Evolutionary conservation across 2,329 filamentous ascomycete species (phyloP), one percentile per base, ranked within the genome.

Genomic region (Fusarium sp.): DNA sequence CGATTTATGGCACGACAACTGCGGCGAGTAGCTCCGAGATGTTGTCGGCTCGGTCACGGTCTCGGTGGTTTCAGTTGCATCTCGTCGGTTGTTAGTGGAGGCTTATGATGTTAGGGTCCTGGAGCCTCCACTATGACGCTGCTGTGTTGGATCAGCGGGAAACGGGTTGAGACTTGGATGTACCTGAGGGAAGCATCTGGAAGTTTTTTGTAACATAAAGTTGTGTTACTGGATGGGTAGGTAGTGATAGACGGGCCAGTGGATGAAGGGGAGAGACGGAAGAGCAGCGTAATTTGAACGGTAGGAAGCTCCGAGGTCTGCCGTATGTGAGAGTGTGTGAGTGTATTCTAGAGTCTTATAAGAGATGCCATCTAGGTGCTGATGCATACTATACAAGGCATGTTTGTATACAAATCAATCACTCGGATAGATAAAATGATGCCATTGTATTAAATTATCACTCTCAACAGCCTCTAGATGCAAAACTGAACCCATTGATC

Each of bases 61-160:
- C 60, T 68, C 65, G 61, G 66, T 69, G 56, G 33, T 63, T 66
- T 66, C 54, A 66, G 50, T 42, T 29, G 42, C 40, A 52, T 50
- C 58, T 57, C 11, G 47, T 61, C 41, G 54, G 58, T 52, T 36
- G 35, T 35, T 14, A 42, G 60, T 58, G 60, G 58, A 55, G 57
- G 50, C 18, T 18, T 63, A 39, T 45, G 46, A 60, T 65, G 23
- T 41, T 33, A 20, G 56, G 55, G 58, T 33, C 36, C 56, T 61
- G 23, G 25, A 51, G 42, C 64, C 60, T 68, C 65, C 65, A 66
- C 65, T 68, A 68, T 68, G 66, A 66, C 66, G 66, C 42, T 62
- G 41, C 18, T 13, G 40, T 27, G 33, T 51, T 51, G 37, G 65
- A 57, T 67, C 58, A 67, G 51, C 46, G 41, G 39, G 40, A 47